Conservation (phyloP, 2,329 filamentous ascomycete species). For the Curvularia spicifera region DNA sequence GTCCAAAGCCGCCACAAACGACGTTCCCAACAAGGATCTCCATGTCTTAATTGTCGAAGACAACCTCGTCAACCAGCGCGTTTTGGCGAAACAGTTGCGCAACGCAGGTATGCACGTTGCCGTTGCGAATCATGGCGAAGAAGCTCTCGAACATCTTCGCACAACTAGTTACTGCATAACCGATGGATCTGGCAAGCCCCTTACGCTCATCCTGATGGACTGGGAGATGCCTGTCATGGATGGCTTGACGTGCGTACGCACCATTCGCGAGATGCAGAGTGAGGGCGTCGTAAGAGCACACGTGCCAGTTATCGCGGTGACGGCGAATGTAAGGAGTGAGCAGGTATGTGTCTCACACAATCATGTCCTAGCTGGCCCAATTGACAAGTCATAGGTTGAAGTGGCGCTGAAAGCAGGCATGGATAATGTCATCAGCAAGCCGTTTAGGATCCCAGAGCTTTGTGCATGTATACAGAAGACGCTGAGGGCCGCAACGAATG, state of each 20-base stretch:
- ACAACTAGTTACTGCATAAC: constrained; percentile 32
- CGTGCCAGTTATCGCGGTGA: constrained; percentile 43
- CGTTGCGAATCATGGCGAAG: constrained; percentile 49
- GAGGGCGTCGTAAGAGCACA: constrained; percentile 30
- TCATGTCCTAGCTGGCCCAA: no score
- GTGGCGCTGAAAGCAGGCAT: constrained; percentile 41
- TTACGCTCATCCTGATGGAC: constrained; percentile 41
- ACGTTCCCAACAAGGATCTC: constrained; percentile 17
- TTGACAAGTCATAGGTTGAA: constrained; percentile 16
- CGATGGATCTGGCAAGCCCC: constrained; percentile 16
- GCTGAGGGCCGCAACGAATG: constrained; percentile 8
- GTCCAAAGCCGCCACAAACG: background rate
- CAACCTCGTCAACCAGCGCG: constrained; percentile 52
- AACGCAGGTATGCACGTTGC: constrained; percentile 46
- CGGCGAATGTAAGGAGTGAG: constrained; percentile 44
- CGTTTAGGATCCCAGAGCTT: constrained; percentile 59
- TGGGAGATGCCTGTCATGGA: constrained; percentile 47
- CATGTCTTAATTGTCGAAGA: constrained; percentile 47
- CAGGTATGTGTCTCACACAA: constrained; percentile 17
- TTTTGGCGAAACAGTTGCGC: constrained; percentile 49
- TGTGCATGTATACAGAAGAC: constrained; percentile 29
- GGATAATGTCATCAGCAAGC: constrained; percentile 72
- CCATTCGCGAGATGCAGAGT: constrained; percentile 36
- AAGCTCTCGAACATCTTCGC: constrained; percentile 47
- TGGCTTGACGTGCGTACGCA: constrained; percentile 34